Evolutionary conservation across 2,329 filamentous ascomycete species (phyloP).

Genomic region (Sclerotinia nivalis): DNA sequence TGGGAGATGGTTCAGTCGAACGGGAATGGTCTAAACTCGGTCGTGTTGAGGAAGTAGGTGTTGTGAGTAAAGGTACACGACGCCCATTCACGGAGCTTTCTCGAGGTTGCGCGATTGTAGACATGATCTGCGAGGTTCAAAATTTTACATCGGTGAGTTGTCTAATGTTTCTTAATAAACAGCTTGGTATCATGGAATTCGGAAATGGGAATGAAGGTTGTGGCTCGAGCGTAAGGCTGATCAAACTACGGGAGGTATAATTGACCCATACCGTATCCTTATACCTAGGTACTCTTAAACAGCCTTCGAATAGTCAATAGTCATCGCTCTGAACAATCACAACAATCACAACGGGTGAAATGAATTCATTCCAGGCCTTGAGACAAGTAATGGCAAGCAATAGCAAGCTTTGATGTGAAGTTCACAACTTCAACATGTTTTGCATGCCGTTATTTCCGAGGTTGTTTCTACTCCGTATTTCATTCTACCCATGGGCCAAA

Average conservation of each 20-base stretch:
- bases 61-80: slow-evolving; percentile 57
- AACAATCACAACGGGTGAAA: neutral
- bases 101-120: slow-evolving; percentile 64
- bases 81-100: slow-evolving; percentile 59
- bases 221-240: slow-evolving; percentile 19
- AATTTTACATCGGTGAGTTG: neutral
- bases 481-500: too few species aligned
- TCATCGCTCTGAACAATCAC: neutral
- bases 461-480: neutral
- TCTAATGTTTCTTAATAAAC: neutral
- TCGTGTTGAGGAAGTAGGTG: slow-evolving; percentile 73
- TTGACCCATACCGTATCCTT: too few species aligned
- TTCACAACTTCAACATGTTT: neutral
- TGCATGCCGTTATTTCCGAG: neutral
- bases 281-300: neutral
- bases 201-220: slow-evolving; percentile 3
- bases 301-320: neutral
- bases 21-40: slow-evolving; percentile 68
- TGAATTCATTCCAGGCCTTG: neutral
- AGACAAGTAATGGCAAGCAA: neutral
- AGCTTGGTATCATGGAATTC: neutral
- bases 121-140: slow-evolving; percentile 50
- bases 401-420: neutral
- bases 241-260: neutral
- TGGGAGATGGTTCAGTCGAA: slow-evolving; percentile 60